Conservation (phyloP, 805 yeast genomes). For the Candida arabinofermentans region DNA sequence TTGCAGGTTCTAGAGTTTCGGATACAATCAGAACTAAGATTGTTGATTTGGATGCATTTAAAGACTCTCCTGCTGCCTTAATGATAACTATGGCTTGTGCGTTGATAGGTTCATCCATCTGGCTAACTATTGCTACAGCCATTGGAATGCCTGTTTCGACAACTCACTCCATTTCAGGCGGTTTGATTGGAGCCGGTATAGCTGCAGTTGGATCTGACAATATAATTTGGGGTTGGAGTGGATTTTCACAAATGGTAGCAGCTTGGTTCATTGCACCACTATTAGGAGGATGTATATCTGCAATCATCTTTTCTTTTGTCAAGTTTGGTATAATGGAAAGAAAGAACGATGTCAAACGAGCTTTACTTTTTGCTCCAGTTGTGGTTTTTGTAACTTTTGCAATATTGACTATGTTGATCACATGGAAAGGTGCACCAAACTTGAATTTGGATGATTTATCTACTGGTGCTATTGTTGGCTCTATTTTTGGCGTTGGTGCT, state of each 20-base stretch:
- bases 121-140: conserved; percentile 65
- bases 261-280: conserved; percentile 79
- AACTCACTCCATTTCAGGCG: conserved; percentile 77
- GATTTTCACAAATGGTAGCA: conserved; percentile 69
- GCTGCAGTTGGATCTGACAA: conserved; percentile 63
- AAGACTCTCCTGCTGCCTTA: conserved; percentile 59
- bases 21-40: conserved; percentile 68
- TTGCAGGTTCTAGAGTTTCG: conserved; percentile 70
- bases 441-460: conserved; percentile 53
- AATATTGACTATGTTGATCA: conserved; percentile 70
- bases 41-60: conserved; percentile 47
- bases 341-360: conserved; percentile 50
- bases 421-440: conserved; percentile 77
- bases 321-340: conserved; percentile 61
- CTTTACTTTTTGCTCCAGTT: conserved; percentile 53
- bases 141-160: conserved; percentile 79
- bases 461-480: conserved; percentile 48
- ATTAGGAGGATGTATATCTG: conserved; percentile 61
- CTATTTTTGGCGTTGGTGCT: conserved; percentile 62
- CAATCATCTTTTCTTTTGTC: conserved; percentile 53
- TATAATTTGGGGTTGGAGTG: conserved; percentile 73
- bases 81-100: conserved; percentile 78
- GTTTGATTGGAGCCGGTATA: conserved; percentile 67
- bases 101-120: conserved; percentile 63
- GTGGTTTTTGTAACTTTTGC: conserved; percentile 58